These are phyloP conservation scores for Scheffersomyces segobiensis DNA, from an alignment of 1,139 yeast species.

Conservation along the genomic window DNA sequence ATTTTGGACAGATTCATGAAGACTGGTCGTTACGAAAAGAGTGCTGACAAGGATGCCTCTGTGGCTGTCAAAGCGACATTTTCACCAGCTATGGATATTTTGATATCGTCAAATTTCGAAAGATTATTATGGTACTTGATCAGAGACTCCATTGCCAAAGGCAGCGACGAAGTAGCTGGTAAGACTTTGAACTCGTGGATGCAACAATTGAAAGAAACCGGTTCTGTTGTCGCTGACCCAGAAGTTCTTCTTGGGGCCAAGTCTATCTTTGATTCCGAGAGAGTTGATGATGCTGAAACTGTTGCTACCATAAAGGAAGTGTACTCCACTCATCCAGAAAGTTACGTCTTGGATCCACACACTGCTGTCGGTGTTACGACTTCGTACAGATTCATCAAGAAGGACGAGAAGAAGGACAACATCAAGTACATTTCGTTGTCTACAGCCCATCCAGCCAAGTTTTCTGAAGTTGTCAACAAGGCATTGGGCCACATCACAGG, in stretches of 20 bases:
- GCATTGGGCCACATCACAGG: conserved; percentile 67
- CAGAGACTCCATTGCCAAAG: conserved; percentile 59
- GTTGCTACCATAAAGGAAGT: conserved; percentile 69
- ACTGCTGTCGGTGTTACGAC: conserved; percentile 92
- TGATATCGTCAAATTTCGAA: conserved; percentile 93
- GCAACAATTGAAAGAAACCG: conserved; percentile 70
- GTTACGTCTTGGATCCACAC: conserved; percentile 93
- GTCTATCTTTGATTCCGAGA: conserved; percentile 70
- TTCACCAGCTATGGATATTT: conserved; percentile 98
- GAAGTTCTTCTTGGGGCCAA: conserved; percentile 67
- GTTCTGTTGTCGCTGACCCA: conserved; percentile 71
- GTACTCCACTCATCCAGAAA: conserved; percentile 57
- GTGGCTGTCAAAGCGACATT: conserved; percentile 79
- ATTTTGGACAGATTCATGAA: conserved; percentile 90
- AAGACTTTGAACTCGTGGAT: conserved; percentile 72
- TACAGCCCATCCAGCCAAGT: conserved; percentile 98
- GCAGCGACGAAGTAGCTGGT: conserved; percentile 73
- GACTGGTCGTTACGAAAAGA: conserved; percentile 78
- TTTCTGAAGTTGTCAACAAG: conserved; percentile 89
- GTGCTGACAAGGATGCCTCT: conserved; percentile 42
- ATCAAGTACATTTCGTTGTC: conserved; percentile 76
- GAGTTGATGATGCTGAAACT: conserved; percentile 79
- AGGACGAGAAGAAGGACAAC: conserved; percentile 43
- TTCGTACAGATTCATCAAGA: conserved; percentile 58
- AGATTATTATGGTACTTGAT: conserved; percentile 93